Conservation (phyloP, 441 rosid genomes). For the Isatis lusitanica region DNA sequence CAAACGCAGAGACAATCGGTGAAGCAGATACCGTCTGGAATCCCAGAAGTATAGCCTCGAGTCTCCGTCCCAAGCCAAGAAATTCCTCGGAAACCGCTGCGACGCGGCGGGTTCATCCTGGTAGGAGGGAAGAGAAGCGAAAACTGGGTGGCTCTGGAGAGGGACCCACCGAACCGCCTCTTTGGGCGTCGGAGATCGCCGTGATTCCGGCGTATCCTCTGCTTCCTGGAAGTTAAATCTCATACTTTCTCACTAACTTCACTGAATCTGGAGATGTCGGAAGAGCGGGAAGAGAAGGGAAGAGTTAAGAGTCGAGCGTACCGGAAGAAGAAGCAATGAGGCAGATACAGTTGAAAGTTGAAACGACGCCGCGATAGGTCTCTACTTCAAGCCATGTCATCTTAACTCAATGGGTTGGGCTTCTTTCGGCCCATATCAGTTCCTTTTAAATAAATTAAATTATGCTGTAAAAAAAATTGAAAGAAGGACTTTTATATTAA, state of each 20-base stretch:
- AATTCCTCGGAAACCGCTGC: conserved; percentile 47
- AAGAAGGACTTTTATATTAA: not conserved
- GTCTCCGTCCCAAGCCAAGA: conserved; percentile 84
- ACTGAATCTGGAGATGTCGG: conserved; percentile 18
- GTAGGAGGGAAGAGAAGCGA: conserved; percentile 42
- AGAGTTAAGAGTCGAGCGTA: not conserved
- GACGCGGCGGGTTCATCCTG: conserved; percentile 22
- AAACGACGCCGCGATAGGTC: conserved; percentile 3
- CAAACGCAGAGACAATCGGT: conserved; percentile 71
- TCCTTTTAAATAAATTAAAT: not conserved
- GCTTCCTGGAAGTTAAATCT: conserved; percentile 53
- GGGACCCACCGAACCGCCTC: conserved; percentile 68
- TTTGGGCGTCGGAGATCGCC: conserved; percentile 49
- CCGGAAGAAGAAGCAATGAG: not conserved
- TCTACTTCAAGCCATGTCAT: not conserved
- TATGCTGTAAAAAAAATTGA: not conserved
- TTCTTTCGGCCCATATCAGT: not conserved
- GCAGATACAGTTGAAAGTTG: not conserved
- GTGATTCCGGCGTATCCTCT: conserved; percentile 39
- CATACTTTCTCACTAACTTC: conserved; percentile 41
- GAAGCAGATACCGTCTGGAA: conserved; percentile 50
- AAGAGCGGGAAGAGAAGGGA: conserved; percentile 25
- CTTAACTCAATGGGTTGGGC: conserved; percentile 8
- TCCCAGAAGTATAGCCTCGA: conserved; percentile 84
- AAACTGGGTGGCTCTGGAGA: conserved; percentile 71